A percentile compares a stretch with the other conserved stretches of the same genome.
phyloP scores from a whole-genome alignment of 2,329 filamentous ascomycete genomes.

The Trichothecium sympodiale region DNA sequence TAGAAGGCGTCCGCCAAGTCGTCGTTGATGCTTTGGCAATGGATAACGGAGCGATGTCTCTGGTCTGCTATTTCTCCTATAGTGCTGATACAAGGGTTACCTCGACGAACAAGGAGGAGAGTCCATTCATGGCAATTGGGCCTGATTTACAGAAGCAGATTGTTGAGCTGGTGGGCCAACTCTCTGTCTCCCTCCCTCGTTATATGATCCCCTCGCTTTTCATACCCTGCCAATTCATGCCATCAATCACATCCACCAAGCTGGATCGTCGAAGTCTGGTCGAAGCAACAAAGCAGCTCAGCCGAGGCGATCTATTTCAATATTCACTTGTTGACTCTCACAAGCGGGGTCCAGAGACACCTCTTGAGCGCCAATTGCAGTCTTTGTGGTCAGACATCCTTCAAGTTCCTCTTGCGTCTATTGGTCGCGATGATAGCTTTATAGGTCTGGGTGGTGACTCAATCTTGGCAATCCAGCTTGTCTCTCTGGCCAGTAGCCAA shows the following conservation, averaged over 20 bases:
- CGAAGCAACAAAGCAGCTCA: background rate
- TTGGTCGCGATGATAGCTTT: conserved; percentile 2
- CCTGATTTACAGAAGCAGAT: too few species aligned
- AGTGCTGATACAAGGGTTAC: background rate
- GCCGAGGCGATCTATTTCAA: background rate
- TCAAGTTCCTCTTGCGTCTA: too few species aligned
- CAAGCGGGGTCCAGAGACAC: background rate
- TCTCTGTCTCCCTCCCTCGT: conserved; percentile 2
- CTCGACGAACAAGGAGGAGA: too few species aligned
- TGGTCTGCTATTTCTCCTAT: conserved; percentile 1
- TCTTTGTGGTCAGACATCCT: background rate
- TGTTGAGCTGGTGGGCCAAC: background rate
- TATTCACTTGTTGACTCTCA: background rate
- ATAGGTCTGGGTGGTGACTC: conserved; percentile 8
- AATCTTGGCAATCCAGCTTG: conserved; percentile 6
- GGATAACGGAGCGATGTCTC: background rate
- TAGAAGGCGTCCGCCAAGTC: background rate
- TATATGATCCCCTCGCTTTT: conserved; percentile 9
- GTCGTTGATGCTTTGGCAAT: background rate
- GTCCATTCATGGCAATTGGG: too few species aligned
- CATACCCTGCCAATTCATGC: conserved; percentile 6
- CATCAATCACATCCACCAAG: conserved; percentile 7
- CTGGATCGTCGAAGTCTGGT: conserved; percentile 5
- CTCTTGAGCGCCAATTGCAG: background rate
- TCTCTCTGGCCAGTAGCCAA: too few species aligned